These are phyloP conservation scores for Magnolia changhungtana DNA, from an alignment of 164 flowering plant genomes.

Conservation along the genomic window DNA sequence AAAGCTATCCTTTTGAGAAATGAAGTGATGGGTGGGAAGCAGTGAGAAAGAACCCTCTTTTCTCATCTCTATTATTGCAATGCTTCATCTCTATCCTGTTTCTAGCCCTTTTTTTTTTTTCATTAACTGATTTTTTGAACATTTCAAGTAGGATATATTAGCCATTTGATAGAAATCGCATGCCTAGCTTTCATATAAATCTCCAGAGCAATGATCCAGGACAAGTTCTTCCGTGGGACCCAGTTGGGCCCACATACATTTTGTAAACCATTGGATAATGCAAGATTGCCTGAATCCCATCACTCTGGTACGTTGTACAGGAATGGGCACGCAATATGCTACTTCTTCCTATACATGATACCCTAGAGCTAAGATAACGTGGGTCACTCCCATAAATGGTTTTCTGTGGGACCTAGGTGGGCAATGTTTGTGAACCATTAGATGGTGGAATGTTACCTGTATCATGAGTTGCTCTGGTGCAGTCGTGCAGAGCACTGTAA, in stretches of 20 bases:
- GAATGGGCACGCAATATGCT: too few species aligned
- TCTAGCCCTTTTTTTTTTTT: constrained; percentile 21
- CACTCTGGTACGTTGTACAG: too few species aligned
- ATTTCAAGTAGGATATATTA: neutral
- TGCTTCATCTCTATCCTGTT: constrained; percentile 33
- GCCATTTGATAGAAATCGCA: neutral
- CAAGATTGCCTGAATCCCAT: too few species aligned
- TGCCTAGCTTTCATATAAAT: neutral
- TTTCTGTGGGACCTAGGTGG: too few species aligned
- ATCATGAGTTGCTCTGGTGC: too few species aligned
- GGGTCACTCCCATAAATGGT: too few species aligned
- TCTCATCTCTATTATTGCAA: constrained; percentile 45
- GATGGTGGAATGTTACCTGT: too few species aligned
- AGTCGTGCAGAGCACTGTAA: too few species aligned
- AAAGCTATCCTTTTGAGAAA: constrained; percentile 42
- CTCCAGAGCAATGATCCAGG: neutral
- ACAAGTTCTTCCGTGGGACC: neutral
- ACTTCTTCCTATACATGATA: too few species aligned
- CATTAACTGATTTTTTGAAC: constrained; percentile 6
- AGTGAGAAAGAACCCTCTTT: constrained; percentile 22
- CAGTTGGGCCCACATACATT: neutral
- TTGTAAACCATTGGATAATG: too few species aligned
- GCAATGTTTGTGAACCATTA: too few species aligned
- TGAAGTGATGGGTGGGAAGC: constrained; percentile 31
- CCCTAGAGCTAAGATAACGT: too few species aligned